A percentile compares a stretch with the other conserved stretches of the same genome.
Evolutionary conservation across 179 eudicot genomes (phyloP).

Genomic region (Vitellaria paradoxa): DNA sequence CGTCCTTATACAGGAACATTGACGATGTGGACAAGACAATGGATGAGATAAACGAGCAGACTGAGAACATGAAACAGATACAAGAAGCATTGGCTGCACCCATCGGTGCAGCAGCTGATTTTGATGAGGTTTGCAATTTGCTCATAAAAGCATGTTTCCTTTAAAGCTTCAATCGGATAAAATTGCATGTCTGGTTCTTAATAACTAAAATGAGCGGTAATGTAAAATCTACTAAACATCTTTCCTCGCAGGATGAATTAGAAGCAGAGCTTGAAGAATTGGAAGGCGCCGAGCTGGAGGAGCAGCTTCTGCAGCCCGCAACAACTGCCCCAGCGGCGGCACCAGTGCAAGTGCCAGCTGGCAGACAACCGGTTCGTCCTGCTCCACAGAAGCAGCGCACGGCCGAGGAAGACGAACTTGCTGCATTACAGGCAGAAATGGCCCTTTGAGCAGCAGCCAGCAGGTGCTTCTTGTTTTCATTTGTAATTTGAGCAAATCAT

Average conservation of each 20-base stretch:
- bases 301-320: slow-evolving; percentile 63
- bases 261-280: slow-evolving; percentile 77
- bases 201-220: too few relatives aligned
- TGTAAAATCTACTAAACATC: background rate
- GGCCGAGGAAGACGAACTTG: slow-evolving; percentile 71
- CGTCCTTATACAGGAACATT: slow-evolving; percentile 44
- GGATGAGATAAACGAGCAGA: slow-evolving; percentile 80
- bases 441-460: slow-evolving; percentile 35
- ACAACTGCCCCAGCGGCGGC: slow-evolving; percentile 37
- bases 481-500: slow-evolving; percentile 8
- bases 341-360: slow-evolving; percentile 35
- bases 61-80: slow-evolving; percentile 66
- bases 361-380: slow-evolving; percentile 37
- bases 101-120: slow-evolving; percentile 59
- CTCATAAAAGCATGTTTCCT: background rate
- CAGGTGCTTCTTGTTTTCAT: background rate
- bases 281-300: slow-evolving; percentile 71
- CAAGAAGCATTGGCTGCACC: slow-evolving; percentile 72
- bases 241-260: slow-evolving; percentile 52
- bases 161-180: background rate
- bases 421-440: slow-evolving; percentile 68
- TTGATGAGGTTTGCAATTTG: slow-evolving; percentile 51
- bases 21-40: slow-evolving; percentile 75
- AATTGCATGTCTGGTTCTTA: background rate
- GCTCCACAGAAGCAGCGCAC: slow-evolving; percentile 35